Base-by-base conservation (phyloP, 1,284 basidiomycete species). In the Schizophyllum amplum region DNA sequence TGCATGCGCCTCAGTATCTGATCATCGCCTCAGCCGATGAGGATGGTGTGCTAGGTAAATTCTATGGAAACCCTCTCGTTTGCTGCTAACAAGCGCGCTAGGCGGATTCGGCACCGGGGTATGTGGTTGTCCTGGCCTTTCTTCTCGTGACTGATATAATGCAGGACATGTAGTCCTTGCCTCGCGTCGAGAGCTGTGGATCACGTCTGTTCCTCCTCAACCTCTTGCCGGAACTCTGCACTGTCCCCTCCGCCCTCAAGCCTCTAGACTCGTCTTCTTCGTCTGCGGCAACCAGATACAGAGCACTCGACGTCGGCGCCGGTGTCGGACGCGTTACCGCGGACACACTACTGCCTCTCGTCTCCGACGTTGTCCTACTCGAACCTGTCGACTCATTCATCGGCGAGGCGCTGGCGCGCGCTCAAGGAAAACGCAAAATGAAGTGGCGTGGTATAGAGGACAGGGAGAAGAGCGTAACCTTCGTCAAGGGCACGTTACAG, bases 281-380 rank as follows among this genome's bases (percentile, higher is more conserved):
- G 13, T 22, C 48, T 50, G 20, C 48, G 13, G 11, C 11, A 3
- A 11, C 13, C 5, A 50, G 48, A 50, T 63, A 65, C 13, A 82
- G 91, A 33, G 92, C 89, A 0, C 79, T 98, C 15, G 95, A 98
- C 65, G 91, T 94, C 55, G 94, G 88, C 17, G 88, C 93, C 17
- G 94, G 94, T 2, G 88, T 98, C 53, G 94, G 95, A 6, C 84
- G 95, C 55, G 93, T 96, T 26, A 95, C 93, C 0, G 77, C 82
- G 4, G 85, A 90, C 60, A 90, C 93, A 11, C 82, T 98, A 9
- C 80, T 97, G 4, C 87, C 88, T 63, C 83, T 97, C 53, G 81
- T 94, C 60, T 81, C 86, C 26, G 88, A 93, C 65, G 89, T 97
- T 47, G 84, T 94, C 47, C 79, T 96, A 46, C 80, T 94, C 57